Percentiles rank a stretch among this genome's conserved stretches.
phyloP scores from a whole-genome alignment of 2,329 filamentous ascomycete species.

The Xylaria sp. region DNA sequence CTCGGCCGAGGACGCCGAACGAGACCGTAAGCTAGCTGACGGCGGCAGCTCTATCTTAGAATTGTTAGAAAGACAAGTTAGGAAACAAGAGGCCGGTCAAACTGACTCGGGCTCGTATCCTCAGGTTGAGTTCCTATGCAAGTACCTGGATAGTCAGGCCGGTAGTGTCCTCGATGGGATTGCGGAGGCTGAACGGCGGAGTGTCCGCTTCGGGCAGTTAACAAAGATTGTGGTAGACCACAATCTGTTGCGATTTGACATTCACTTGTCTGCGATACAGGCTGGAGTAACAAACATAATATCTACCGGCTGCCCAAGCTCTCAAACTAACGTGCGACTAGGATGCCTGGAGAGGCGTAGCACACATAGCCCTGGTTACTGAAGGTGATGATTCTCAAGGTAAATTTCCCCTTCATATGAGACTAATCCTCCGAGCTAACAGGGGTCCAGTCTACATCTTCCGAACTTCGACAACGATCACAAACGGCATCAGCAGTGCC shows the following conservation, averaged over 20 bases:
- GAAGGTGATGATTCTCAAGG: conserved; percentile 51
- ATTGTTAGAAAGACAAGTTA: conserved; percentile 60
- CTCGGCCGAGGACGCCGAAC: conserved; percentile 61
- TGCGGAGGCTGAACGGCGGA: conserved; percentile 74
- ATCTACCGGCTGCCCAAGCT: background rate
- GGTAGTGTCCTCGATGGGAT: conserved; percentile 72
- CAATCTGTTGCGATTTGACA: conserved; percentile 63
- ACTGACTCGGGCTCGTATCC: conserved; percentile 63
- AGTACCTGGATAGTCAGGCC: conserved; percentile 66
- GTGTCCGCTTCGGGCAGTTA: conserved; percentile 72
- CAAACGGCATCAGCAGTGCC: conserved; percentile 67
- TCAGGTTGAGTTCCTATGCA: conserved; percentile 71
- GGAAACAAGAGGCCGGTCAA: conserved; percentile 57
- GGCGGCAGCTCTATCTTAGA: conserved; percentile 58
- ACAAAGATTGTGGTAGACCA: conserved; percentile 56
- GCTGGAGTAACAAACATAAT: conserved; percentile 51
- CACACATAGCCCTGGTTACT: conserved; percentile 56
- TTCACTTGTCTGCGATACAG: conserved; percentile 61
- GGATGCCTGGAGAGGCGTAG: conserved; percentile 49
- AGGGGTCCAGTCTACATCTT: conserved; percentile 65
- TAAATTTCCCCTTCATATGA: conserved; percentile 39
- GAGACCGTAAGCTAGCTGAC: conserved; percentile 56
- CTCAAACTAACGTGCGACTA: conserved; percentile 39
- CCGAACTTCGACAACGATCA: conserved; percentile 60
- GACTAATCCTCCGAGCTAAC: background rate